A percentile compares a stretch with the other conserved stretches of the same genome.
Conservation (phyloP, 129 eudicot species). For the Kitagawia praeruptora region DNA sequence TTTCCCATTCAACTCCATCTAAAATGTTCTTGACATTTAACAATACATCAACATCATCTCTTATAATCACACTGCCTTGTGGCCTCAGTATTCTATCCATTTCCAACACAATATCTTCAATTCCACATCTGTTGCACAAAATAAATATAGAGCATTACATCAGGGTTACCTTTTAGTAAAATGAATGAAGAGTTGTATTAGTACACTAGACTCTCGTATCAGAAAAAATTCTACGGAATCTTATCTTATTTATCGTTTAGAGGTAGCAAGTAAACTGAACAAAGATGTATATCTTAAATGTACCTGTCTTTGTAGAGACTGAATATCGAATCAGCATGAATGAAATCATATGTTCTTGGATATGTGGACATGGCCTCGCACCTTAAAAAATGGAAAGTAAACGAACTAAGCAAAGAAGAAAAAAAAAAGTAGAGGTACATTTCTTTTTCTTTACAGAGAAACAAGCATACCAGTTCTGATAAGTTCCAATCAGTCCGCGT, state of each 20-base stretch:
- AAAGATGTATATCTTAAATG: background rate
- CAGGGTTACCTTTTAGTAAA: background rate
- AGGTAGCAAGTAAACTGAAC: background rate
- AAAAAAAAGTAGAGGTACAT: background rate
- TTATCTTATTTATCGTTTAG: background rate
- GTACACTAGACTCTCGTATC: background rate
- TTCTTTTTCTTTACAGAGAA: background rate
- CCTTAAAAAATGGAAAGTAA: conserved; percentile 28
- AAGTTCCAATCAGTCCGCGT: conserved; percentile 87
- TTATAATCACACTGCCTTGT: conserved; percentile 66
- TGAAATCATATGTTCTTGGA: conserved; percentile 91
- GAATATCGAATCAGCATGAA: conserved; percentile 67
- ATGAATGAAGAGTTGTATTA: background rate
- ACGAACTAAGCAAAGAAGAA: background rate
- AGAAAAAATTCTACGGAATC: background rate
- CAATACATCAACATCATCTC: conserved; percentile 76
- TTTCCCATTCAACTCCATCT: conserved; percentile 65
- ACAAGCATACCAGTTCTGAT: conserved; percentile 70
- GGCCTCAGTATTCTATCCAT: conserved; percentile 83
- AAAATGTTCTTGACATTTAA: conserved; percentile 48
- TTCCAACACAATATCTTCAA: conserved; percentile 68
- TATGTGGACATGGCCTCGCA: conserved; percentile 96
- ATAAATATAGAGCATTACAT: background rate
- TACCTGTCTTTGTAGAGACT: conserved; percentile 77
- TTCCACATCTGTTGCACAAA: conserved; percentile 46